Conservation (phyloP, 768 basidiomycete genomes). For the Termitomyces sp. region DNA sequence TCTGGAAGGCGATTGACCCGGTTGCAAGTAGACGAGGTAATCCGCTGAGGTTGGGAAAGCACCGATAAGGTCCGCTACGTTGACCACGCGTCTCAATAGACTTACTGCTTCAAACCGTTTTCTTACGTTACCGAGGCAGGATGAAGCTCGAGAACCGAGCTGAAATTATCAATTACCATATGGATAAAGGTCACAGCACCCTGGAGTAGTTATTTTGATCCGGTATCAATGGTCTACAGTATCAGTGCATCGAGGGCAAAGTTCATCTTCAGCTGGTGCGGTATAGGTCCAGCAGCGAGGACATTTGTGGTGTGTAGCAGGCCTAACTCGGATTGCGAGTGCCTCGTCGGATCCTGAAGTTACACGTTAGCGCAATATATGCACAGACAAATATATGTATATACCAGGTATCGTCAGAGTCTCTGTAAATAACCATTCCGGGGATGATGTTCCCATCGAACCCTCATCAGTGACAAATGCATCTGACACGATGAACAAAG, state of each 20-base stretch:
- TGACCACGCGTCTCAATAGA: neutral
- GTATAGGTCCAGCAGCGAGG: conserved; percentile 89
- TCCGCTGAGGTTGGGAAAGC: neutral
- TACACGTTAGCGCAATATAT: neutral
- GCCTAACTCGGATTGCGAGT: conserved; percentile 50
- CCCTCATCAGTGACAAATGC: conserved; percentile 46
- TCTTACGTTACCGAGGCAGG: neutral
- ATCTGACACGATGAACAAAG: conserved; percentile 79
- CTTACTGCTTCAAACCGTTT: neutral
- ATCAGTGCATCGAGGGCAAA: conserved; percentile 63
- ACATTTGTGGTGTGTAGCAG: conserved; percentile 66
- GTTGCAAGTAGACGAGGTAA: conserved; percentile 11
- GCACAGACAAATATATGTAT: conserved; percentile 1
- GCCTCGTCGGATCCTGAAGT: conserved; percentile 22
- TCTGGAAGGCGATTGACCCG: conserved; percentile 11
- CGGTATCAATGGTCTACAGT: conserved; percentile 15
- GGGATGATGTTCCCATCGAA: conserved; percentile 30
- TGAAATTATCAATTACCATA: conserved; percentile 5
- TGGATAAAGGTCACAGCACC: neutral
- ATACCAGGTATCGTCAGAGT: conserved; percentile 41
- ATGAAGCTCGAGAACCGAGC: neutral
- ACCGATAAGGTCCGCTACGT: neutral
- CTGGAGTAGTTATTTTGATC: neutral
- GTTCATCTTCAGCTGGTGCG: conserved; percentile 36
- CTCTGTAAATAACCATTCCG: conserved; percentile 45